Base-by-base conservation (phyloP, 2,329 filamentous ascomycete genomes). In the Botryosphaeria dothidea region DNA sequence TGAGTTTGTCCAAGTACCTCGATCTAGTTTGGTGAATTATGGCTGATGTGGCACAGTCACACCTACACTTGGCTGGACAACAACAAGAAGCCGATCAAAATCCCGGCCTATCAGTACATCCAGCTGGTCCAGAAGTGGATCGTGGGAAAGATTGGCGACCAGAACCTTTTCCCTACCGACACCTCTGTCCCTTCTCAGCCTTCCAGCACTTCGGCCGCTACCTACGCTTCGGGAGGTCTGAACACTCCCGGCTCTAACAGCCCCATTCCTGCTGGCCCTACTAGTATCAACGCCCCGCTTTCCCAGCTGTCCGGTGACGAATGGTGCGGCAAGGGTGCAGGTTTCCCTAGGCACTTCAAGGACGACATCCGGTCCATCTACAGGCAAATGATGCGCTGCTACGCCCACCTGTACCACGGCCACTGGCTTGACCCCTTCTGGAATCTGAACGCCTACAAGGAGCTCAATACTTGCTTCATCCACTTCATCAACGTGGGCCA, bases 61-160 rank as follows among this genome's bases (percentile, higher is more conserved):
- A 96, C 92, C 27, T 98, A 97, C 78, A 97, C 93, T 56, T 98
- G 94, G 94, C 86, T 98, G 63, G 96, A 97, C 79, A 89, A 90
- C 69, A 89, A 92, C 72, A 88, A 90, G 71, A 90, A 92, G 74
- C 93, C 94, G 11, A 93, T 96, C 69, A 94, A 96, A 79, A 90
- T 98, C 46, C 93, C 94, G 3, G 94, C 94, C 6, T 89, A 89
- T 67, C 93, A 96, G 78, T 98, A 98, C 81, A 95, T 97, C 81
- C 92, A 92, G 70, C 88, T 97, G 27, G 96, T 98, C 77, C 93
- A 97, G 80, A 92, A 94, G 74, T 98, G 94, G 93, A 96, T 98
- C 75, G 91, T 92, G 31, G 92, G 93, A 80, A 98, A 98, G 81
- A 92, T 97, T 69, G 92, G 95, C 72, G 93, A 98, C 76, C 88